These are phyloP conservation scores for Mrakia blollopis DNA, from an alignment of 768 basidiomycete genomes.

Conservation along the genomic window DNA sequence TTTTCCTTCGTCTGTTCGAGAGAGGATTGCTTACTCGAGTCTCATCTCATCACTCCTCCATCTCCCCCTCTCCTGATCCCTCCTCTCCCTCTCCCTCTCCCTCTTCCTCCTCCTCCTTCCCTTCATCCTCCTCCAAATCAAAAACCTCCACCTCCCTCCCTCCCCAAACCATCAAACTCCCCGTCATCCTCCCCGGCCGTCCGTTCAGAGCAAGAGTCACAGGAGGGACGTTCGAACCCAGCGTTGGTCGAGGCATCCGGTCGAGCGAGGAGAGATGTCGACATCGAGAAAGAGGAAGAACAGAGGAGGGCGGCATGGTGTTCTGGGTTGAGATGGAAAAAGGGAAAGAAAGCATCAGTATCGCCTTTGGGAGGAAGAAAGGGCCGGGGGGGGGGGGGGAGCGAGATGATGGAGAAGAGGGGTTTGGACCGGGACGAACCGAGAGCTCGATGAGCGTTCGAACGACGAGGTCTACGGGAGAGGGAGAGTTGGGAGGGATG, in stretches of 20 bases:
- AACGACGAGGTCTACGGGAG: not conserved
- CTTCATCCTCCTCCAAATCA: constrained; percentile 32
- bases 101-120: constrained; percentile 21
- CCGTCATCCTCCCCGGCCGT: constrained; percentile 24
- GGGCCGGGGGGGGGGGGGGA: too few relatives aligned
- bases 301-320: not conserved
- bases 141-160: constrained; percentile 29
- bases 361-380: too few relatives aligned
- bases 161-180: constrained; percentile 24
- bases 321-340: not conserved
- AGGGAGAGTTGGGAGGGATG: not conserved
- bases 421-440: not conserved
- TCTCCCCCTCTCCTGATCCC: not conserved
- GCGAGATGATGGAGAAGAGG: not conserved
- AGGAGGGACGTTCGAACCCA: not conserved
- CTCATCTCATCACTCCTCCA: constrained; percentile 12
- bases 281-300: not conserved
- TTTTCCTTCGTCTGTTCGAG: too few relatives aligned
- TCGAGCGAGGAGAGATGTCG: constrained; percentile 21
- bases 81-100: constrained; percentile 13
- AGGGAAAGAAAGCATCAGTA: too few relatives aligned
- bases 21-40: too few relatives aligned
- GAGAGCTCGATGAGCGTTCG: not conserved
- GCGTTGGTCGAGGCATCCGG: constrained; percentile 5
- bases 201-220: constrained; percentile 20